A percentile compares a stretch with the other conserved stretches of the same genome.
Evolutionary conservation across 208 protist genomes (phyloP).

Genomic region (Trypanosoma avium): DNA sequence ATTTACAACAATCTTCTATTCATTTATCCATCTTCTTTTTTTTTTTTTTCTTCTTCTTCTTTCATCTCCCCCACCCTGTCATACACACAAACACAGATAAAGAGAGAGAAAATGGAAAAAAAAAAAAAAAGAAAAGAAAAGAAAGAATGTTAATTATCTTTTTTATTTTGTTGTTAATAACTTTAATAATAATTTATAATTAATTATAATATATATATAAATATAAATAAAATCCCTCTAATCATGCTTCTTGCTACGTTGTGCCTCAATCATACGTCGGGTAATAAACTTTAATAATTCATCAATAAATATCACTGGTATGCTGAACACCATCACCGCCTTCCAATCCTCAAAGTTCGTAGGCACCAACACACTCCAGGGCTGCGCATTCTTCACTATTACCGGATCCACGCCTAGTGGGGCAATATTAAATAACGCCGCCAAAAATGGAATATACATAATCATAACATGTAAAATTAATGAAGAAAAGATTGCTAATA

Average conservation of each 20-base stretch:
- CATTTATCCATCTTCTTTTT: too few species aligned
- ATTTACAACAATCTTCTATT: too few species aligned
- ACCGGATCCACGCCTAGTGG: constrained; percentile 68
- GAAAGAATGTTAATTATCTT: too few species aligned
- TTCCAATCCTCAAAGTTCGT: constrained; percentile 88
- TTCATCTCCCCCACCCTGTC: too few species aligned
- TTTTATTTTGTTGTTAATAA: too few species aligned
- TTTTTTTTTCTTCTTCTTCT: too few species aligned
- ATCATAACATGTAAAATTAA: constrained; percentile 90
- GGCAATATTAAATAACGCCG: constrained; percentile 84
- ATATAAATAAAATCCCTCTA: constrained; percentile 17
- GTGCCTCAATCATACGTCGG: constrained; percentile 23
- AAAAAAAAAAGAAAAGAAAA: too few species aligned
- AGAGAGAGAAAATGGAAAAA: too few species aligned
- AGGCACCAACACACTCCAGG: constrained; percentile 70
- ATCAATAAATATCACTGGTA: constrained; percentile 94
- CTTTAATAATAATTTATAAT: too few species aligned
- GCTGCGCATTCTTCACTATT: constrained; percentile 39
- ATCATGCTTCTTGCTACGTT: constrained; percentile 17
- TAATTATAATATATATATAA: too few species aligned
- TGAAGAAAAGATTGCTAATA: constrained; percentile 82
- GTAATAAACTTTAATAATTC: constrained; percentile 90
- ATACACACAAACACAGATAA: too few species aligned
- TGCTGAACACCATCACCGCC: constrained; percentile 81
- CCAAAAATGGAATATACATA: constrained; percentile 90